Conservation (phyloP, 352 stramenopile species). For the Blastocystis sp. region DNA sequence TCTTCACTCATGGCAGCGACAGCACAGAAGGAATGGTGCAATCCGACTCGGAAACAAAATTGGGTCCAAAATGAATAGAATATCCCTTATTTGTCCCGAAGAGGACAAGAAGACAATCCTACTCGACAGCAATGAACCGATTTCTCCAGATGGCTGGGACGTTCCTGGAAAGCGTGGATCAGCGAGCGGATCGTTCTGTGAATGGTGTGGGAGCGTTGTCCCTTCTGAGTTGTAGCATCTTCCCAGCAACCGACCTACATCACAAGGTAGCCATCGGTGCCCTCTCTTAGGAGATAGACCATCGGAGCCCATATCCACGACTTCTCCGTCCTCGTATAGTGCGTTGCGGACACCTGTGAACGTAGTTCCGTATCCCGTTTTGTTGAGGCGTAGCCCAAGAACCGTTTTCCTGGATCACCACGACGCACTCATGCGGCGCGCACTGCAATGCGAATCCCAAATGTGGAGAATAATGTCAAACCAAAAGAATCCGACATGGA, state of each 20-base stretch:
- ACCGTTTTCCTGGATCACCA: neutral
- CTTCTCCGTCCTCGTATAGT: too few relatives aligned
- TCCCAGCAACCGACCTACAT: neutral
- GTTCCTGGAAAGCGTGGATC: conserved; percentile 66
- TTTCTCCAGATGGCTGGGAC: conserved; percentile 62
- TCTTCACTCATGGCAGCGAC: neutral
- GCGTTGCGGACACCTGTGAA: too few relatives aligned
- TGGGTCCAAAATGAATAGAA: conserved; percentile 11
- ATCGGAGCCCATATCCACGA: too few relatives aligned
- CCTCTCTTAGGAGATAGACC: neutral
- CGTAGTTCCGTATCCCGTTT: neutral
- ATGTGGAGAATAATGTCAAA: neutral
- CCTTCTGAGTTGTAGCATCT: neutral
- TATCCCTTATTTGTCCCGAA: too few relatives aligned
- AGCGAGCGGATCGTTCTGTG: conserved; percentile 60
- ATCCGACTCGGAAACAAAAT: too few relatives aligned
- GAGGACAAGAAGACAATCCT: too few relatives aligned
- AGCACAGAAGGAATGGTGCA: conserved; percentile 7
- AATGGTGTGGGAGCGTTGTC: conserved; percentile 24
- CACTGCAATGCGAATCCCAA: neutral
- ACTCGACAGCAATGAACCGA: conserved; percentile 42
- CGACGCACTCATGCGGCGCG: neutral
- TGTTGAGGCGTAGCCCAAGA: neutral
- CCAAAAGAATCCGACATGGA: conserved; percentile 25
- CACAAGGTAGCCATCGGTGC: neutral